A percentile compares a stretch with the other conserved stretches of the same genome.
Evolutionary conservation across 352 stramenopile genomes (phyloP).

Genomic region (Globisporangium sylvaticum): DNA sequence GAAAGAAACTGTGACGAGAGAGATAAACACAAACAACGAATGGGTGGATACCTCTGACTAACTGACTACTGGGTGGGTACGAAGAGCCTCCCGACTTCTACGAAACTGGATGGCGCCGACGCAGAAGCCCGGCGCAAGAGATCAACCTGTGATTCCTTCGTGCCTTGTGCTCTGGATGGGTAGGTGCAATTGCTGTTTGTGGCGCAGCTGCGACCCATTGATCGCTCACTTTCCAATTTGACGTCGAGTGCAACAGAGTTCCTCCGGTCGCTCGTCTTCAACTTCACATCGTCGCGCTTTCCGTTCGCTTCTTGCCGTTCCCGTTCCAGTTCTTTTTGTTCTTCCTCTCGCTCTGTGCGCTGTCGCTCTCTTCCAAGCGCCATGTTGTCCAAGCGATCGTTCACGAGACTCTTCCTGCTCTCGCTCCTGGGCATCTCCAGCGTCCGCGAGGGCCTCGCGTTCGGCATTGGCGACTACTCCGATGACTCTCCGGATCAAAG

Average conservation of each 20-base stretch:
- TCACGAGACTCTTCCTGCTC: constrained; percentile 7
- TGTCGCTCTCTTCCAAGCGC: neutral
- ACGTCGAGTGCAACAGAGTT: neutral
- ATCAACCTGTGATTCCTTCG: neutral
- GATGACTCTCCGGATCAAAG: neutral
- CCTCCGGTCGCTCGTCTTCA: neutral
- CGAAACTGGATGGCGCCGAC: neutral
- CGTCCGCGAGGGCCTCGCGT: neutral
- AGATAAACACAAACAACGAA: neutral
- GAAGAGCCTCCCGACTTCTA: neutral
- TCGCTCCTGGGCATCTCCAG: constrained; percentile 3
- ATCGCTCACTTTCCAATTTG: constrained; percentile 5
- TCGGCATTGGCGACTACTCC: neutral
- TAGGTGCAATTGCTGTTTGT: neutral
- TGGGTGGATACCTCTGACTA: neutral
- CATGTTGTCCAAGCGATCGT: constrained; percentile 6
- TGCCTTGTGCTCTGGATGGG: neutral
- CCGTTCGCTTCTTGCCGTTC: neutral
- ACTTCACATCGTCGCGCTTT: neutral
- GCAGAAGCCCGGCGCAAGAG: neutral
- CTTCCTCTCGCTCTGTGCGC: neutral
- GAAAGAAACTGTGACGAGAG: neutral
- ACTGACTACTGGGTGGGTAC: neutral
- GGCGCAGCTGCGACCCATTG: neutral
- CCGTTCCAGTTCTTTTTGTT: neutral